A percentile compares a stretch with the other conserved stretches of the same genome.
phyloP scores from a whole-genome alignment of 148 eudicot species.

The Diospyros kaki region DNA sequence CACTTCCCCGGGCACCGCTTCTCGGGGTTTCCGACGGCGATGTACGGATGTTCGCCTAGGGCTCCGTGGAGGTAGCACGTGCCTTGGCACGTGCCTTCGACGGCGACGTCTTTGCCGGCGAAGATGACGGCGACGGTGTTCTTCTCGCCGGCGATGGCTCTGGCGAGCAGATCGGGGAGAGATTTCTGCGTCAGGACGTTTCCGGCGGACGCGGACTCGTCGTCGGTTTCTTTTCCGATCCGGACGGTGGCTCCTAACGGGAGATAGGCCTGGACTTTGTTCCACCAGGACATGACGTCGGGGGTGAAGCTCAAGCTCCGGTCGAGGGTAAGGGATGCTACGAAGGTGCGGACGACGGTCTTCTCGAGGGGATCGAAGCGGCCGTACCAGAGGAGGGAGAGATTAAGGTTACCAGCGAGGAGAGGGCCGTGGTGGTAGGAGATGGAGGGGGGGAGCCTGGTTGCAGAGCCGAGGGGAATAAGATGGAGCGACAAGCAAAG shows the following conservation, averaged over 20 bases:
- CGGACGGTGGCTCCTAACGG: neutral
- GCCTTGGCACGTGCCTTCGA: neutral
- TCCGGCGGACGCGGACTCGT: neutral
- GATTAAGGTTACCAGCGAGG: constrained; percentile 1
- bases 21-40: constrained; percentile 4
- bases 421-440: constrained; percentile 12
- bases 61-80: neutral
- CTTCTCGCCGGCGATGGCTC: neutral
- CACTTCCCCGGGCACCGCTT: neutral
- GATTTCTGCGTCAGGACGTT: neutral
- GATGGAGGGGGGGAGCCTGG: neutral
- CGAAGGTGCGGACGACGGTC: neutral
- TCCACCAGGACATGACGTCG: neutral
- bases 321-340: neutral
- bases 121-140: constrained; percentile 8
- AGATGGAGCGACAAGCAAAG: neutral
- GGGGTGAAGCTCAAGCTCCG: neutral
- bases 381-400: constrained; percentile 6
- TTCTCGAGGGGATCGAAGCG: neutral
- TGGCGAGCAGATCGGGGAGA: neutral
- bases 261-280: neutral
- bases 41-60: constrained; percentile 1
- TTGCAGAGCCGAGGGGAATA: neutral
- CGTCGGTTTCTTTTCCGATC: neutral
- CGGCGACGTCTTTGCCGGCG: neutral